phyloP scores from a whole-genome alignment of 257 asterid species.

The Dorcoceras hygrometricum region DNA sequence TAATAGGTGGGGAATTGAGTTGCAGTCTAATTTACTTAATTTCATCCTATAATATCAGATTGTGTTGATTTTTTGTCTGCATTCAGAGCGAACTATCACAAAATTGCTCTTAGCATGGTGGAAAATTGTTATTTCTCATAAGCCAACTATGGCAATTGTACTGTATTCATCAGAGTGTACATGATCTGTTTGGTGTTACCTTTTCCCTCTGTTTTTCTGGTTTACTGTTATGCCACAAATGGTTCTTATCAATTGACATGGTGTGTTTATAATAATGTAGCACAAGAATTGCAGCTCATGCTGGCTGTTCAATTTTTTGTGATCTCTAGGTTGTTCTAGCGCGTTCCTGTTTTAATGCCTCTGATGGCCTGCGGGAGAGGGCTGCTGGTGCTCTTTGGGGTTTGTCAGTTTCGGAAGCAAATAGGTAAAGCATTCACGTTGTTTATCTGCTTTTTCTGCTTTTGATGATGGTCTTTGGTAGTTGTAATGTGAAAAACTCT shows the following conservation, averaged over 20 bases:
- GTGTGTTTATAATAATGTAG: no score
- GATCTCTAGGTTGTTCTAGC: slow-evolving; percentile 30
- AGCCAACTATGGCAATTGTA: neutral
- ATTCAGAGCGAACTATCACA: neutral
- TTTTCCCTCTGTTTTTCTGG: neutral
- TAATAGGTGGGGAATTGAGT: slow-evolving; percentile 1
- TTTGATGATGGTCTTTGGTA: slow-evolving; percentile 5
- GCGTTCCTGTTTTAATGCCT: slow-evolving; percentile 40
- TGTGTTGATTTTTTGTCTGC: neutral
- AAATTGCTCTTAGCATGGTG: neutral
- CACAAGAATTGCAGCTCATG: slow-evolving; percentile 16
- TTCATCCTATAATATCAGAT: neutral
- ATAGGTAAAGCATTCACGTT: slow-evolving; percentile 47
- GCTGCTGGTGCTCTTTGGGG: slow-evolving; percentile 85
- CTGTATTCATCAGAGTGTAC: neutral
- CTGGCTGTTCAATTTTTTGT: slow-evolving; percentile 14
- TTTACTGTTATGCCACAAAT: neutral
- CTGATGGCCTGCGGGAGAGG: slow-evolving; percentile 70
- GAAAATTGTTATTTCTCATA: slow-evolving; percentile 4
- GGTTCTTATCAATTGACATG: neutral
- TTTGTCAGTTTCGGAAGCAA: slow-evolving; percentile 74
- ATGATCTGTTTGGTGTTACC: neutral
- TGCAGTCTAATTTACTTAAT: neutral
- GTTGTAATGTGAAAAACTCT: neutral
- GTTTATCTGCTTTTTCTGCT: slow-evolving; percentile 11